A percentile compares a stretch with the other conserved stretches of the same genome.
These are phyloP conservation scores for Mariannaea elegans DNA, from an alignment of 2,329 filamentous ascomycete species.

Conservation along the genomic window DNA sequence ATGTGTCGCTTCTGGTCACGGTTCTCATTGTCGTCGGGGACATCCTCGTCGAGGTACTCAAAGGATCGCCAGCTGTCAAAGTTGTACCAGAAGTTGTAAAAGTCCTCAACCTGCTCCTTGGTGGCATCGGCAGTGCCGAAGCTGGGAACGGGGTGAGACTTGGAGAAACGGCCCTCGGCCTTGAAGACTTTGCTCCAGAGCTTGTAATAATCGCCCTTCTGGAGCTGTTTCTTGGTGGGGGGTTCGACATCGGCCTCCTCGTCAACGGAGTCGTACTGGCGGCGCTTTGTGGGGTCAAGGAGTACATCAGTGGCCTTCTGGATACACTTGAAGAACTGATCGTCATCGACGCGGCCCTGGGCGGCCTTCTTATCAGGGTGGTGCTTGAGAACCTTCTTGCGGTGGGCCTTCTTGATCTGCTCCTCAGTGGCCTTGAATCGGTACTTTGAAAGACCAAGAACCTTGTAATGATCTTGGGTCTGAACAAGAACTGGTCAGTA, in stretches of 20 bases:
- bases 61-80: conserved; percentile 98
- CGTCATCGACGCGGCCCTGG: conserved; percentile 85
- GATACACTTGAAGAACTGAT: conserved; percentile 99
- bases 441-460: conserved; percentile 92
- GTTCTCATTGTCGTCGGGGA: conserved; percentile 98
- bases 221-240: conserved; percentile 87
- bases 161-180: conserved; percentile 91
- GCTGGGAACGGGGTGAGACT: conserved; percentile 84
- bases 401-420: conserved; percentile 98
- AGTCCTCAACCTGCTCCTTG: conserved; percentile 89
- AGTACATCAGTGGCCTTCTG: conserved; percentile 97
- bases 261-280: conserved; percentile 97
- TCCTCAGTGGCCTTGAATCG: conserved; percentile 93
- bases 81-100: conserved; percentile 99
- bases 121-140: conserved; percentile 86
- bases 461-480: conserved; percentile 97
- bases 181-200: conserved; percentile 92
- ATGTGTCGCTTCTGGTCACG: conserved; percentile 98
- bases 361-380: conserved; percentile 99
- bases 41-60: conserved; percentile 98
- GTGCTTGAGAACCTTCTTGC: conserved; percentile 99
- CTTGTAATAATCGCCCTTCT: conserved; percentile 94
- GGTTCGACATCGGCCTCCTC: conserved; percentile 92
- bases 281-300: conserved; percentile 87
- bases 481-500: conserved; percentile 45